phyloP scores from a whole-genome alignment of 2,329 filamentous ascomycete species.

The Huntiella abstrusa region DNA sequence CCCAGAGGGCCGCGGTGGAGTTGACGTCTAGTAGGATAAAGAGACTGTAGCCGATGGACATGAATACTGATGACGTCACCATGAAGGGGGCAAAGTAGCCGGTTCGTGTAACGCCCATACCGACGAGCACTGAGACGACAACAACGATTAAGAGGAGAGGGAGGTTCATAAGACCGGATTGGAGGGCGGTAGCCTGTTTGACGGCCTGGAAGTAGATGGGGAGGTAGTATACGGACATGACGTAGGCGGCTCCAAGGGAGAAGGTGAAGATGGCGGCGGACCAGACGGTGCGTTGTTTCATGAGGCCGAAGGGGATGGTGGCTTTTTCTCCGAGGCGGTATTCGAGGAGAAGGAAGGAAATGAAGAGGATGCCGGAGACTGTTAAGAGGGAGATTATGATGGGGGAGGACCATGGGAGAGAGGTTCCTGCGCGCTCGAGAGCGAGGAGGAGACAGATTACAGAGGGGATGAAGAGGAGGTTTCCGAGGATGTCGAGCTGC shows the following conservation, averaged over 20 bases:
- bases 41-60: slow-evolving; percentile 19
- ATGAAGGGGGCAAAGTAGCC: slow-evolving; percentile 24
- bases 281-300: slow-evolving; percentile 23
- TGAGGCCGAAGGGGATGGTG: slow-evolving; percentile 25
- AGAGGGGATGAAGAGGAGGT: slow-evolving; percentile 12
- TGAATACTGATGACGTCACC: slow-evolving; percentile 17
- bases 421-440: slow-evolving; percentile 21
- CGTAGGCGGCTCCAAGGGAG: slow-evolving; percentile 20
- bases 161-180: slow-evolving; percentile 20
- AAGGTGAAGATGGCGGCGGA: slow-evolving; percentile 20
- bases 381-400: slow-evolving; percentile 17
- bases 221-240: slow-evolving; percentile 17
- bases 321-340: slow-evolving; percentile 22
- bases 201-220: slow-evolving; percentile 23
- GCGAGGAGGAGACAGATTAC: slow-evolving; percentile 23
- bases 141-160: slow-evolving; percentile 20
- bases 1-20: slow-evolving; percentile 13
- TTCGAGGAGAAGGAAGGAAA: slow-evolving; percentile 22
- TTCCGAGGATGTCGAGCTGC: slow-evolving; percentile 16
- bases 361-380: slow-evolving; percentile 17
- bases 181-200: slow-evolving; percentile 19
- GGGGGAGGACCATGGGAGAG: slow-evolving; percentile 13
- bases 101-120: slow-evolving; percentile 17
- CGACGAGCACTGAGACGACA: slow-evolving; percentile 17
- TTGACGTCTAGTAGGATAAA: slow-evolving; percentile 19